phyloP scores from a whole-genome alignment of 805 yeast species.

The Maudiozyma turicensis region DNA sequence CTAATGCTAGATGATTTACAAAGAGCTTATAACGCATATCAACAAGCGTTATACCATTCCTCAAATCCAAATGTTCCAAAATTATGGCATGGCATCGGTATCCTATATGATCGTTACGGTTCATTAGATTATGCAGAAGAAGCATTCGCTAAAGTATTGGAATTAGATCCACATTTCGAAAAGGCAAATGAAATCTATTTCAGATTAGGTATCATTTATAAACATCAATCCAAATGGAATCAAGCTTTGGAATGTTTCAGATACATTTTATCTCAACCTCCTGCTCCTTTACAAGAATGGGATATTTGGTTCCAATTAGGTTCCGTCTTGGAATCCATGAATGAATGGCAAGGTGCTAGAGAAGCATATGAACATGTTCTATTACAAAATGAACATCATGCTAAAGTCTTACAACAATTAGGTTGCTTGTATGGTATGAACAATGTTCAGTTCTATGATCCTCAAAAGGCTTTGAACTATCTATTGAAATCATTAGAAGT shows the following conservation, averaged over 20 bases:
- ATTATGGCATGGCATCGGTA: conserved; percentile 98
- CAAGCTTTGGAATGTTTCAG: conserved; percentile 91
- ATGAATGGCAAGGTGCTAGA: conserved; percentile 82
- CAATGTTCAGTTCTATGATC: conserved; percentile 60
- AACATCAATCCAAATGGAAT: conserved; percentile 80
- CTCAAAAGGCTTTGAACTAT: conserved; percentile 72
- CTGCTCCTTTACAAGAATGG: conserved; percentile 89
- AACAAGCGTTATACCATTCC: conserved; percentile 84
- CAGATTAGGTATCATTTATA: conserved; percentile 91
- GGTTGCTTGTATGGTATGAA: conserved; percentile 80
- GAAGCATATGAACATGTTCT: conserved; percentile 94
- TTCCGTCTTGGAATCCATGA: conserved; percentile 85
- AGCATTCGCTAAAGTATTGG: conserved; percentile 92
- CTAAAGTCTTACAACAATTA: conserved; percentile 90
- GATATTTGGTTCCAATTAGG: conserved; percentile 99
- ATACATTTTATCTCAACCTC: conserved; percentile 83
- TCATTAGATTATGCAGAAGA: conserved; percentile 96
- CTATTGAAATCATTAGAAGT: conserved; percentile 81
- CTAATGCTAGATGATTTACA: conserved; percentile 93
- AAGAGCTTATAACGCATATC: conserved; percentile 93
- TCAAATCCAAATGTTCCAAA: conserved; percentile 93
- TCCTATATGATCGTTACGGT: conserved; percentile 91
- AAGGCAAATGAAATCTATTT: conserved; percentile 95
- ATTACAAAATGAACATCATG: conserved; percentile 83
- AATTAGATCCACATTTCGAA: conserved; percentile 91